Base-by-base conservation (phyloP, 148 eudicot species). In the Pouteria glomerata region DNA sequence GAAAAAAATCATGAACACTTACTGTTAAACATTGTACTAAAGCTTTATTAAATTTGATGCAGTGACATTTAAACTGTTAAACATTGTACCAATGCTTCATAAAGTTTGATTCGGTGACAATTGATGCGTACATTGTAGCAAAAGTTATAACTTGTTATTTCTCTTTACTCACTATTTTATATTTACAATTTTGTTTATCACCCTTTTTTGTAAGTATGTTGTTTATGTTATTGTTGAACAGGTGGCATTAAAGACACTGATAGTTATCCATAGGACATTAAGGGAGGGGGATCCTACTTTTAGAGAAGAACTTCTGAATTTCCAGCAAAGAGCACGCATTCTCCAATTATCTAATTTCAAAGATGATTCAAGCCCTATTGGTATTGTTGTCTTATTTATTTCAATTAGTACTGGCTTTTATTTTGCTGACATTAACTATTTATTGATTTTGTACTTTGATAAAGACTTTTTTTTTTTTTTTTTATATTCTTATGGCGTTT, bases 231-330 rank as follows among this genome's bases (percentile, higher is more conserved):
- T 14, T 82, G 39, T 31, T 78, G 64, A 50, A 81, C 89, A 95
- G 98, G 98, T 95, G 74, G 98, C 98, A 27, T 76, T 95, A 80
- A 95, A 95, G 76, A 91, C 98, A 8, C 72, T 95, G 65, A 86
- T 95, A 78, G 98, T 95, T 77, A 81, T 95, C 57, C 98, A 95
- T 76, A 84, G 97, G 72, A 59, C 91, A 30, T 66, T 95, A 73
- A 84, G 98, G 82, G 98, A 95, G 73, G 97, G 98, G 71, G 98
- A 95, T 84, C 97, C 97, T 57, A 91, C 97, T 51, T 95, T 95
- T 52, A 82, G 92, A 84, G 98, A 95, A 73, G 98, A 95, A 73
- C 87, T 95, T 71, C 71, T 89, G 37, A 84, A 76, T 83, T 88
- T 89, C 68, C 88, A 92, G 37, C 96, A 88, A 76, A 92, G 92